Base-by-base conservation (phyloP, 169 alveolate genomes). In the Amoebophrya sp. region DNA sequence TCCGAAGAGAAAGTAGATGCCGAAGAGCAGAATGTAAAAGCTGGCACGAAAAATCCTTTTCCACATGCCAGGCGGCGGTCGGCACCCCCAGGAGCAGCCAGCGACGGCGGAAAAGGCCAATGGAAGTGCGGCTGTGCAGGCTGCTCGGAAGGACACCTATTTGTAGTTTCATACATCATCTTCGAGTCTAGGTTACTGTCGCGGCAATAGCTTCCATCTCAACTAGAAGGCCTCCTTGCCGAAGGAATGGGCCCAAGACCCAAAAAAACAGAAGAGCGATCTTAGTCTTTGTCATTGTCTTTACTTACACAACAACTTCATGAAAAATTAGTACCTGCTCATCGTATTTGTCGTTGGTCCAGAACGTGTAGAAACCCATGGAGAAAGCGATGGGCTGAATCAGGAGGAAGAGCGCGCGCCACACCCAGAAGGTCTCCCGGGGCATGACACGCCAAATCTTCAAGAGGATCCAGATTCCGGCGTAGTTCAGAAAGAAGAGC, bases 401-500 rank as follows among this genome's bases (percentile, higher is more conserved):
- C 10, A 66, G 1, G 38, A 66, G 83, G 83, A 66, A 66, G 10
- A 66, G 83, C 39, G 83, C 83, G 12, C 83, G 83, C 83, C 83
- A 66, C 83, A 66, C 35, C 83, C 83, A 66, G 83, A 66, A 66
- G 38, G 83, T 66, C 18, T 66, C 39, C 10, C 83, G 83, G 32
- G 83, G 83, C 83, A 66, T 66, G 32, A 66, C 83, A 25, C 83
- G 83, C 83, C 83, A 66, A 25, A 66, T 66, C 35, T 66, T 66
- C 12, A 66, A 25, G 32, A 66, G 35, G 83, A 66, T 66, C 83
- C 83, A 66, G 83, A 66, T 66, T 1, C 83, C 83, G 29, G 32
- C 83, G 35, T 66, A 66, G 32, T 66, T 66, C 39, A 66, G 83
- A 25, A 66, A 66, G 32, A 66, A 66, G 10, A 66, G 83, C 83